phyloP scores from a whole-genome alignment of 805 yeast genomes.

The Saccharomycopsis sp. region DNA sequence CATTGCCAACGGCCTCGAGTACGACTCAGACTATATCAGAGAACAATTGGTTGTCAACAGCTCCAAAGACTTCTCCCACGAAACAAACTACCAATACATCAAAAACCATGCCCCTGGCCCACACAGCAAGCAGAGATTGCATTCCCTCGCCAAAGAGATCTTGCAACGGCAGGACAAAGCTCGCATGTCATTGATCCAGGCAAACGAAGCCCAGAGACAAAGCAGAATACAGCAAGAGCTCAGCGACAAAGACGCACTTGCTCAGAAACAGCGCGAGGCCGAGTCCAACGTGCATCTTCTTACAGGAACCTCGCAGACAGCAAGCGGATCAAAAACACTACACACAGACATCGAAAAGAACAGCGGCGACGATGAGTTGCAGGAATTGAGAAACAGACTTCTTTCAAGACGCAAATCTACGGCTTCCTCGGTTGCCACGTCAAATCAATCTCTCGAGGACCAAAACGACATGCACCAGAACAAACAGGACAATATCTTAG shows the following conservation, averaged over 20 bases:
- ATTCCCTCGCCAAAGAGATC: neutral
- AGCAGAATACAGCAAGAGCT: neutral
- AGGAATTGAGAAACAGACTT: constrained; percentile 11
- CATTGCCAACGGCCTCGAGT: constrained; percentile 8
- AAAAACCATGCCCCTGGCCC: neutral
- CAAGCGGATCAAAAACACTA: neutral
- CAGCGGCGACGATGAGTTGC: constrained; percentile 5
- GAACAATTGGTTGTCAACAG: neutral
- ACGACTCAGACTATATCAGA: constrained; percentile 12
- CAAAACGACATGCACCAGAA: constrained; percentile 17
- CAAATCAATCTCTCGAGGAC: constrained; percentile 8
- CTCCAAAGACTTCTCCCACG: neutral
- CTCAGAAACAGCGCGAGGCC: neutral
- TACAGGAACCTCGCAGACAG: neutral
- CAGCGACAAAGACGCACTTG: neutral
- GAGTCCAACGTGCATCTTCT: neutral
- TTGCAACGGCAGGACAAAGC: constrained; percentile 2
- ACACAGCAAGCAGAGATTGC: neutral
- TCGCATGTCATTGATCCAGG: neutral
- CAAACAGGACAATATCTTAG: constrained; percentile 14
- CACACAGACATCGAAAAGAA: too few relatives aligned
- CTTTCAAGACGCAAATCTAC: constrained; percentile 6
- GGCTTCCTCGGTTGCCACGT: neutral
- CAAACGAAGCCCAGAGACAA: constrained; percentile 2
- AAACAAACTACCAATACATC: neutral